Percentiles rank a stretch among this genome's conserved stretches.
Conservation (phyloP, 805 yeast genomes). For the Wickerhamomyces mucosus region DNA sequence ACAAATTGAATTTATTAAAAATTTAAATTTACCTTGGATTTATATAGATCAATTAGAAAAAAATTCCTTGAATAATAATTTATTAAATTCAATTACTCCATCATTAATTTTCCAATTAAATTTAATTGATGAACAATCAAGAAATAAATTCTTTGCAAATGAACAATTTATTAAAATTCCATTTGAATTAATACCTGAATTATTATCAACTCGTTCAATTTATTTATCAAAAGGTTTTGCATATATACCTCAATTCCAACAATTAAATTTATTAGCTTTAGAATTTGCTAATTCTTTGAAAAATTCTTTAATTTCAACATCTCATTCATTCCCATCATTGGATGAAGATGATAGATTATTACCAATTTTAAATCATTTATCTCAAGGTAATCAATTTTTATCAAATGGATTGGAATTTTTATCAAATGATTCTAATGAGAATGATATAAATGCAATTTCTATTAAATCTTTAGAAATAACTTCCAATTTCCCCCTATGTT, state of each 20-base stretch:
- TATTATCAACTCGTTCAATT: conserved; percentile 66
- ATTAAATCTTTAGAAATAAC: conserved; percentile 45
- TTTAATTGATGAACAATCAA: conserved; percentile 34
- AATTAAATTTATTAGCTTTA: conserved; percentile 54
- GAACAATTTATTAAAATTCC: conserved; percentile 79
- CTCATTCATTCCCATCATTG: conserved; percentile 69
- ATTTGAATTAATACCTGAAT: conserved; percentile 74
- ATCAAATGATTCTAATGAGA: conserved; percentile 13
- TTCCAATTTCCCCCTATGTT: conserved; percentile 78
- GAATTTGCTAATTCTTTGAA: conserved; percentile 49
- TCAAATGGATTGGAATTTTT: conserved; percentile 10
- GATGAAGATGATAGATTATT: conserved; percentile 88
- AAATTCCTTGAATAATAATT: conserved; percentile 31
- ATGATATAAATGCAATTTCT: conserved; percentile 51
- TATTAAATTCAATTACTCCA: conserved; percentile 46
- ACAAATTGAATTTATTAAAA: conserved; percentile 59
- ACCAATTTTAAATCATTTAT: conserved; percentile 75
- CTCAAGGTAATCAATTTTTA: conserved; percentile 40
- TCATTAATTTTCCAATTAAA: conserved; percentile 25
- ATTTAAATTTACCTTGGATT: conserved; percentile 64
- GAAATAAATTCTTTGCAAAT: conserved; percentile 37
- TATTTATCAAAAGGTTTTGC: conserved; percentile 63
- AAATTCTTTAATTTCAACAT: conserved; percentile 50
- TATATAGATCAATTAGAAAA: conserved; percentile 59
- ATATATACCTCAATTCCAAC: conserved; percentile 77